Evolutionary conservation across 768 basidiomycete genomes (phyloP).

Genomic region (Russula virescens): DNA sequence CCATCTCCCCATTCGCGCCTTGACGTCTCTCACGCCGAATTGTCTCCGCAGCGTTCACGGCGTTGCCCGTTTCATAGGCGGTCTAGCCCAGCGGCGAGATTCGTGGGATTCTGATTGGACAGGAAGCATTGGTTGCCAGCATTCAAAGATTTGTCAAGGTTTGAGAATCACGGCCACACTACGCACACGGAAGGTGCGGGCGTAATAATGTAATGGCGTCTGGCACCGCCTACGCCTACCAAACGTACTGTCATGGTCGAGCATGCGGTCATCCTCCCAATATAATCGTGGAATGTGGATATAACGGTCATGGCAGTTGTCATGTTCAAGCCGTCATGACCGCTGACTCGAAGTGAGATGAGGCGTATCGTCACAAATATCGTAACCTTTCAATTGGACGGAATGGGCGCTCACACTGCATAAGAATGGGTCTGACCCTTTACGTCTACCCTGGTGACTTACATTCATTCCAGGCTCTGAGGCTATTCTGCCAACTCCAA

Average conservation of each 20-base stretch:
- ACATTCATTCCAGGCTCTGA: not conserved
- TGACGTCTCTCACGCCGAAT: not conserved
- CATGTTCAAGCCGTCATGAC: not conserved
- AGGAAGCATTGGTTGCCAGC: not conserved
- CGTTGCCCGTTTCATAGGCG: not conserved
- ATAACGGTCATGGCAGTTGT: not conserved
- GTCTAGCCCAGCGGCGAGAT: conserved; percentile 4
- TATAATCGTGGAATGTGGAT: not conserved
- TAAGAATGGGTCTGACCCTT: not conserved
- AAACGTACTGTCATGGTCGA: not conserved
- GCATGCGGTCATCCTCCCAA: no score
- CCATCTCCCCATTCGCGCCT: not conserved
- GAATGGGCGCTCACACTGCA: not conserved
- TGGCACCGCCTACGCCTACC: not conserved
- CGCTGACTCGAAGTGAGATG: not conserved
- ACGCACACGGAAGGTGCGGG: not conserved
- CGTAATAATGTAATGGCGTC: not conserved
- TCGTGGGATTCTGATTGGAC: not conserved
- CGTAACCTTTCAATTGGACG: not conserved
- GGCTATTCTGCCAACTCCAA: conserved; percentile 34
- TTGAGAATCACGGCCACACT: not conserved
- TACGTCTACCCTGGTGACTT: not conserved
- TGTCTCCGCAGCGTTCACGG: not conserved
- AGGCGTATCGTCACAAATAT: not conserved
- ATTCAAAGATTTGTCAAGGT: not conserved